Evolutionary conservation across 2,329 filamentous ascomycete genomes (phyloP), one percentile per base, ranked within the genome.

Genomic region (Chalaropsis thielavioides): DNA sequence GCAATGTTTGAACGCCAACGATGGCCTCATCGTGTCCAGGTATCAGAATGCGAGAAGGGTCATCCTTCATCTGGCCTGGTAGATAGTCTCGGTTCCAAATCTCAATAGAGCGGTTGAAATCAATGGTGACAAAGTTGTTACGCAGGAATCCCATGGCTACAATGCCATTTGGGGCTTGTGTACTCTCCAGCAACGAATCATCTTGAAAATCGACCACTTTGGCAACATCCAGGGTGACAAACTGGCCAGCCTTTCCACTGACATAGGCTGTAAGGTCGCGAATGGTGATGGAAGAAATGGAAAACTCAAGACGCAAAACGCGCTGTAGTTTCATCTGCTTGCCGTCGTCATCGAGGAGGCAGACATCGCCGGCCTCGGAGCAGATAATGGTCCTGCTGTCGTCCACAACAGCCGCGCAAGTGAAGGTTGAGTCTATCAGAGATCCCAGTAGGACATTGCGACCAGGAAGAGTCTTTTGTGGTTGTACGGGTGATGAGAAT

Each of bases 301-400:
- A 73, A 71, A 92, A 92, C 0, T 82, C 84, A 41, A 87, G 78
- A 56, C 83, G 81, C 44, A 85, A 80, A 41, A 90, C 79, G 66
- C 85, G 84, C 54, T 80, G 78, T 60, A 96, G 77, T 69, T 84
- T 89, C 74, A 88, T 87, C 68, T 85, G 83, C 68, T 85, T 86
- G 62, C 83, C 84, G 40, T 81, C 82, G 69, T 95, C 89, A 68
- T 96, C 88, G 40, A 96, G 78, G 38, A 95, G 78, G 74, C 92
- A 97, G n/a, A 99, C 79, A 71, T 95, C 88, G 35, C 94, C 94
- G 66, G 84, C 83, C 71, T 96, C 92, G 2, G 92, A 89, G 75
- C 90, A 94, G 51, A 97, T 79, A 49, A 97, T 82, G 19, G 91
- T 87, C 70, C 86, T 88, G 51, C 81, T 82, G 43, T 89, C 83